Evolutionary conservation across 495 filamentous ascomycete genomes (phyloP).

Genomic region (Neurospora africana): DNA sequence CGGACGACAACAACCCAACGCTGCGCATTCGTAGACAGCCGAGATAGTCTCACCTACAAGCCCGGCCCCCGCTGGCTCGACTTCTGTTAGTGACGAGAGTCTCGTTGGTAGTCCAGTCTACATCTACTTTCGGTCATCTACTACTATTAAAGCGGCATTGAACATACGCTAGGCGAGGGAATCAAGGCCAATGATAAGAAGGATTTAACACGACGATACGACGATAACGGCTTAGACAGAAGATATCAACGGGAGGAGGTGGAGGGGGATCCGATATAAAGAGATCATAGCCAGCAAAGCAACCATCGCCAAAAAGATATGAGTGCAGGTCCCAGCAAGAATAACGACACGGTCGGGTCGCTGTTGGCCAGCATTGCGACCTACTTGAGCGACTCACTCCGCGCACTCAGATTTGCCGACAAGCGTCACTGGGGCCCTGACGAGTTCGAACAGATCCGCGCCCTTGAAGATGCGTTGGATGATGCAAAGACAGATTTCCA

Average conservation of each 20-base stretch:
- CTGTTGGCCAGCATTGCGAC: slow-evolving; percentile 38
- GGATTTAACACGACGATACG: not conserved
- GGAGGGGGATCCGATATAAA: not conserved
- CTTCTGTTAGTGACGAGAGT: not conserved
- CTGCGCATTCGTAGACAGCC: not conserved
- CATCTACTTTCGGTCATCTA: not conserved
- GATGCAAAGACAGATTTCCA: slow-evolving; percentile 43
- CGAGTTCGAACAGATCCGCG: slow-evolving; percentile 38
- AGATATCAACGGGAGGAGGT: not conserved
- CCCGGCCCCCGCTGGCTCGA: not conserved
- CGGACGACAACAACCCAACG: not conserved
- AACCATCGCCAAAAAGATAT: not conserved
- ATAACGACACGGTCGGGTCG: slow-evolving; percentile 35
- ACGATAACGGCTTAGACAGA: not conserved
- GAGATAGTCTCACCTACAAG: not conserved
- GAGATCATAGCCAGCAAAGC: slow-evolving; percentile 10
- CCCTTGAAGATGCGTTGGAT: slow-evolving; percentile 36
- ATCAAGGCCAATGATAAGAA: not conserved
- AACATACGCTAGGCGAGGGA: not conserved
- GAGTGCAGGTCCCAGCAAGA: slow-evolving; percentile 3
- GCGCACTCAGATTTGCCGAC: slow-evolving; percentile 39
- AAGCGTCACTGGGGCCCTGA: slow-evolving; percentile 39
- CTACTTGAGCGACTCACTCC: slow-evolving; percentile 31
- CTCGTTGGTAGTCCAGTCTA: not conserved
- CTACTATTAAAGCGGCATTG: not conserved